Conservation (phyloP, 306 rosid genomes). For the Begonia fuchsioides region DNA sequence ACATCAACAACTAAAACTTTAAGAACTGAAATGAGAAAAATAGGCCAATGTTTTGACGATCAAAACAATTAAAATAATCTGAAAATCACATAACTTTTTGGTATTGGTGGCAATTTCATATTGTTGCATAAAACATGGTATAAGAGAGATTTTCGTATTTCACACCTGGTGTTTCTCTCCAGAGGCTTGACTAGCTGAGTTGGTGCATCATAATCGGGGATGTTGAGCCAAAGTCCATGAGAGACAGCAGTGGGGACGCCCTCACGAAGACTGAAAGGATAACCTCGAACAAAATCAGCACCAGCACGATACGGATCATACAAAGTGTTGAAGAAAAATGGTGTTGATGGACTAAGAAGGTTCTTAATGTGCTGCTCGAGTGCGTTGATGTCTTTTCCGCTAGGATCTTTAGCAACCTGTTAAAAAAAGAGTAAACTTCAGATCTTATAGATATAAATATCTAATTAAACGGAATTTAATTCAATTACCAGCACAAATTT, state of each 20-base stretch:
- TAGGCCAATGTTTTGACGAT: no score
- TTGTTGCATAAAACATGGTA: background rate
- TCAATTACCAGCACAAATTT: background rate
- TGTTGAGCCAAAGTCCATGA: constrained; percentile 95
- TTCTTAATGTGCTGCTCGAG: constrained; percentile 88
- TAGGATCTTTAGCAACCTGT: constrained; percentile 79
- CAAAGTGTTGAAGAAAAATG: constrained; percentile 72
- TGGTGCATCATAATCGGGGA: constrained; percentile 83
- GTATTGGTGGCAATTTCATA: no score
- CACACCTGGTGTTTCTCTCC: constrained; percentile 68
- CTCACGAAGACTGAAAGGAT: constrained; percentile 74
- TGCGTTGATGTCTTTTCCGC: constrained; percentile 67
- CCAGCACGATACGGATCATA: constrained; percentile 82
- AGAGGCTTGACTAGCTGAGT: constrained; percentile 82
- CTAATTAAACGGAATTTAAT: background rate
- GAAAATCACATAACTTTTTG: no score
- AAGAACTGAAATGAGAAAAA: no score
- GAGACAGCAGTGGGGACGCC: constrained; percentile 61
- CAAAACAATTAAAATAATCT: no score
- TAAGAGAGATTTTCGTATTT: background rate
- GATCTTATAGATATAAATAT: background rate
- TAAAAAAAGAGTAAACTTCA: constrained; percentile 7
- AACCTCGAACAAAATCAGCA: constrained; percentile 79
- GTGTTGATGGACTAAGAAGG: constrained; percentile 55
- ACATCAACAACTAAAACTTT: no score